Base-by-base conservation (phyloP, 306 rosid species). In the Gastrolobium villosum region DNA sequence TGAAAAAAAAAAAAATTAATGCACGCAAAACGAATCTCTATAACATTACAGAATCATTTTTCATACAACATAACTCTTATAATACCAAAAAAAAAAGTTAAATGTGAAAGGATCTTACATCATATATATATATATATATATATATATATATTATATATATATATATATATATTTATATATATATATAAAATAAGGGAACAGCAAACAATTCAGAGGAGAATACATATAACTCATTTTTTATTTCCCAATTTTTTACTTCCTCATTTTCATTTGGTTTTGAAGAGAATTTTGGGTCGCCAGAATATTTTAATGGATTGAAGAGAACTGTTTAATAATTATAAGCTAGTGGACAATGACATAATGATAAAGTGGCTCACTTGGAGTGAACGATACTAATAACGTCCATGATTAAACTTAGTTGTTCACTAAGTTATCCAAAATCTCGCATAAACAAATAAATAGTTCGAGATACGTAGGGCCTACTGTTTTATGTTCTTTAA, bases 391-490 rank as follows among this genome's bases (percentile, higher is more conserved):
- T 30, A 57, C 80, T 14, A 56, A 6, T 10, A 15, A 8, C 63
- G 26, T 31, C 45, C 35, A 65, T 37, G 7, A 80, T 65, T 73
- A 7, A 44, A 59, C 52, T 7, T 46, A 20, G 63, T 35, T 34
- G 52, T 73, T 73, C 60, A 74, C 41, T 0, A 55, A 26, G 62
- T 45, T 80, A 80, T 80, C 84, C 84, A 79, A 79, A 2, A 57
- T 68, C 59, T 14, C 10, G 3, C 7, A 2, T 41, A 39, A 52
- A 37, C 30, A 63, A 1, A 48, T 4, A 11, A 5, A 4, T 13
- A 35, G 40, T 61, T 34, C 39, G 3, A 36, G 5, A 13, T 31
- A 35, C 10, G 26, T 20, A 20, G 26, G 26, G 26, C 26, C 26
- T 20, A 20, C 26, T 20, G 26, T 20, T 20, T 20, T 20, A 20